Evolutionary conservation across 2,329 filamentous ascomycete species (phyloP).

Genomic region (Colletotrichum acutatum): DNA sequence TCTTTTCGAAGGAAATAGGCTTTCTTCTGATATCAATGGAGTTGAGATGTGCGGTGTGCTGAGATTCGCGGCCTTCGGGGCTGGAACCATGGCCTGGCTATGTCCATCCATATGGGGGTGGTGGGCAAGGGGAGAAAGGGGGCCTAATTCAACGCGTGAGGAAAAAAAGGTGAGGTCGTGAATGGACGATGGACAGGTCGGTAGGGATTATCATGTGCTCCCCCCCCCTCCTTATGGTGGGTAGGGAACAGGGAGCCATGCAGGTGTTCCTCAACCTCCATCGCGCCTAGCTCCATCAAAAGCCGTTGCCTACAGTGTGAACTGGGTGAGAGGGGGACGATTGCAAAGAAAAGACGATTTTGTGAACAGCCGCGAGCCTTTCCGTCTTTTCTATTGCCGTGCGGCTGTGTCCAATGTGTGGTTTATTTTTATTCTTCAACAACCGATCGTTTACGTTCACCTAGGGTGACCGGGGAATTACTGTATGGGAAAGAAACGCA

Average conservation of each 20-base stretch:
- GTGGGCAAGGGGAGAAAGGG: background rate
- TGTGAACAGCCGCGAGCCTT: background rate
- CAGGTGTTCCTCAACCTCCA: slow-evolving; percentile 6
- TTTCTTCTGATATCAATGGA: background rate
- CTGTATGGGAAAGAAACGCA: too few species aligned
- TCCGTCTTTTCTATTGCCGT: background rate
- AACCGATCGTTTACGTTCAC: background rate
- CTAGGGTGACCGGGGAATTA: background rate
- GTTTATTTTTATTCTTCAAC: background rate
- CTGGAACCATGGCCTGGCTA: background rate
- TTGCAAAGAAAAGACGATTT: background rate
- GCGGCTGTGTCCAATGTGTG: background rate
- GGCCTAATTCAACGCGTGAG: background rate
- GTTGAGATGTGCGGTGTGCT: background rate
- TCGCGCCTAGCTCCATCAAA: background rate
- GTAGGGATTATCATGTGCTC: background rate
- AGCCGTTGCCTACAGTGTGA: slow-evolving; percentile 21
- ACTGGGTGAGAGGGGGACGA: too few species aligned
- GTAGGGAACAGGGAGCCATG: background rate
- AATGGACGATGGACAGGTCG: background rate
- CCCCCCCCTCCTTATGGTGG: background rate
- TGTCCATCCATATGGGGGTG: background rate
- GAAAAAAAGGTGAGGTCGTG: background rate
- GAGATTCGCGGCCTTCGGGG: background rate
- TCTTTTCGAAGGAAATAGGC: background rate